Conservation (phyloP, 129 eudicot species). For the Lonicera japonica region DNA sequence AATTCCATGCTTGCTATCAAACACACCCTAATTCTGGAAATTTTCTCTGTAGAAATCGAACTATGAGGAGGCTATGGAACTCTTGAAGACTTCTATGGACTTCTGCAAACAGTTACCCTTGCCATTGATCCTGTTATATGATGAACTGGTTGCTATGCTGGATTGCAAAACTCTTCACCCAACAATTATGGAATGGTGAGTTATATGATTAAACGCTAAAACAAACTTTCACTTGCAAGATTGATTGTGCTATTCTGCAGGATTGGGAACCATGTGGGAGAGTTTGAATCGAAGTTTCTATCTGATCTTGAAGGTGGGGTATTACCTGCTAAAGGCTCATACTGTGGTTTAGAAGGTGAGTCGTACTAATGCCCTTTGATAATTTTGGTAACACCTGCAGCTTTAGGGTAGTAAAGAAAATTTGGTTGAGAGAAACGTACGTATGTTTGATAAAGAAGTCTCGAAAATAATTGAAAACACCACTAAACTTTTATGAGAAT, state of each 20-base stretch:
- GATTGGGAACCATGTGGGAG: conserved; percentile 70
- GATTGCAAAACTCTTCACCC: conserved; percentile 51
- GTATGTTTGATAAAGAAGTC: no score
- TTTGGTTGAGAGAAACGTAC: neutral
- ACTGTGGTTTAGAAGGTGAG: conserved; percentile 70
- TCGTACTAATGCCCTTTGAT: conserved; percentile 1
- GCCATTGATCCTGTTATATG: conserved; percentile 58
- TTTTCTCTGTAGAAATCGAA: conserved; percentile 49
- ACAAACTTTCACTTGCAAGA: neutral
- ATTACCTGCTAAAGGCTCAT: conserved; percentile 34
- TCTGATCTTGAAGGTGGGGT: conserved; percentile 55
- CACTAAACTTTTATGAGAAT: no score
- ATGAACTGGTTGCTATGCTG: conserved; percentile 57
- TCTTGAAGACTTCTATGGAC: conserved; percentile 49
- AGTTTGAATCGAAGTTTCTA: conserved; percentile 67
- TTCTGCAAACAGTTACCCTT: conserved; percentile 75
- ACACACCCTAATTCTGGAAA: conserved; percentile 19
- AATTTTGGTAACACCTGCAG: conserved; percentile 5
- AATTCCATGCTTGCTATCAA: no score
- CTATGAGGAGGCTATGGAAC: conserved; percentile 73
- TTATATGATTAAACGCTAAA: conserved; percentile 18
- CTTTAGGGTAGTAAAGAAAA: neutral
- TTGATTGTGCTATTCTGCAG: conserved; percentile 28
- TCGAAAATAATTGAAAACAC: no score
- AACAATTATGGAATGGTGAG: conserved; percentile 69